Base-by-base conservation (phyloP, 2,329 filamentous ascomycete genomes). In the Colletotrichum abscissum region DNA sequence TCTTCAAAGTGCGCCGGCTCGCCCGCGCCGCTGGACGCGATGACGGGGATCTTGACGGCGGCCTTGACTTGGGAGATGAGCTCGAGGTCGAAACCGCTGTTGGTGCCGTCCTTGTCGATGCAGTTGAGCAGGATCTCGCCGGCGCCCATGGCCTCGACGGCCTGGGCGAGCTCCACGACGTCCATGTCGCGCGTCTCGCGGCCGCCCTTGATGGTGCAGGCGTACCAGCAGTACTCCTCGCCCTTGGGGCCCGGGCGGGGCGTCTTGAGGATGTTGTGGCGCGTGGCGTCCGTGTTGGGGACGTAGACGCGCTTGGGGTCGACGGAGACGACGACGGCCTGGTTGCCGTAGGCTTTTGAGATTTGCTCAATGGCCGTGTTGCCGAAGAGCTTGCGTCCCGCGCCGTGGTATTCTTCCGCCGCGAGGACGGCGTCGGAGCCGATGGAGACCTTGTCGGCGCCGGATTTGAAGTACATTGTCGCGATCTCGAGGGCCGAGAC, bases 391-490 rank as follows among this genome's bases (percentile, higher is more conserved):
- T 88, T 91, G 76, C 89, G 87, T 30, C 92, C 93, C 12, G 88
- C 86, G 11, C 89, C 88, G 83, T 95, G 94, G 86, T 97, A 99
- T 78, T 96, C 93, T 82, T 98, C 95, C 0, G 97, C 97, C 38
- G 97, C 97, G 57, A 92, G 89, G 30, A 99, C 97, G 69, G 97
- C 97, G 82, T 99, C 97, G 8, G 94, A 97, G 11, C 97, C 97
- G 79, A 99, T 98, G 63, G 94, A 97, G 69, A 99, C 95, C 85
- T 99, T 99, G 86, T 99, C 97, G 30, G 97, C 97, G 74, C 97
- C 97, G 56, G 93, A 95, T 82, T 96, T 93, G 90, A 99, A 99
- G 88, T 99, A 99, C 89, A 98, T 93, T 59, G 93, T 96, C 24
- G 97, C 97, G 75, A 99, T 95, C 78, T 98, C 94, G 16, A 98